Evolutionary conservation across 257 asterid genomes (phyloP), one percentile per base, ranked within the genome.

Genomic region (Craterostigma plantagineum): DNA sequence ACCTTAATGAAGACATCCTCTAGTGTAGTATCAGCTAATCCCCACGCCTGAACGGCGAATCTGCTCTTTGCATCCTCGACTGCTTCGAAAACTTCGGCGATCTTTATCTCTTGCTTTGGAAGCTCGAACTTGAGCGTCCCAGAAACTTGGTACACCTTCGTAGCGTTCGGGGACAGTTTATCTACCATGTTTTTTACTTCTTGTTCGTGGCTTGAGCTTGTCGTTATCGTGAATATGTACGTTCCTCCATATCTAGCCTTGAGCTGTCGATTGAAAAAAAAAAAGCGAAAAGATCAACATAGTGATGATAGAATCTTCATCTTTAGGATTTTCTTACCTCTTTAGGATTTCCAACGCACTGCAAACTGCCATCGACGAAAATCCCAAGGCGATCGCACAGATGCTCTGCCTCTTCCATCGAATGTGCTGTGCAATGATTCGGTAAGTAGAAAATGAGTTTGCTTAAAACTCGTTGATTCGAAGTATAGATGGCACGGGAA

Each of bases 331-430:
- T 11, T 15, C 39, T 42, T 72, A 90, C 98, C 95, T 90, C 87
- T 71, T 77, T 83, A 13, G 98, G 87, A 43, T 90, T 77, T 50
- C 98, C 98, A 51, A 90, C 53, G 51, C 98, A 90, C 57, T 90
- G 94, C 68, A 90, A 66, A 66, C 75, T 73, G 30, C 95, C 98
- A 48, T 90, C 95, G 14, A 83, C 98, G 37, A 90, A 90, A 45
- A 90, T 79, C 46, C 98, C 93, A 34, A 90, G 74, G 39, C 94
- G 81, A 48, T 90, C 94, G 18, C 98, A 90, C 48, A 90, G 63
- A 61, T 83, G 80, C 56, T 90, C 98, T 0, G 98, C 98, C 71
- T 90, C 98, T 75, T 90, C 95, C 98, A 90, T 90, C 8, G 98
- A 83, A 77, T 90, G 98, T 8, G 98, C 98, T 90, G 86, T n/a